Evolutionary conservation across 495 filamentous ascomycete species (phyloP).

Genomic region (Penicillium fimorum): DNA sequence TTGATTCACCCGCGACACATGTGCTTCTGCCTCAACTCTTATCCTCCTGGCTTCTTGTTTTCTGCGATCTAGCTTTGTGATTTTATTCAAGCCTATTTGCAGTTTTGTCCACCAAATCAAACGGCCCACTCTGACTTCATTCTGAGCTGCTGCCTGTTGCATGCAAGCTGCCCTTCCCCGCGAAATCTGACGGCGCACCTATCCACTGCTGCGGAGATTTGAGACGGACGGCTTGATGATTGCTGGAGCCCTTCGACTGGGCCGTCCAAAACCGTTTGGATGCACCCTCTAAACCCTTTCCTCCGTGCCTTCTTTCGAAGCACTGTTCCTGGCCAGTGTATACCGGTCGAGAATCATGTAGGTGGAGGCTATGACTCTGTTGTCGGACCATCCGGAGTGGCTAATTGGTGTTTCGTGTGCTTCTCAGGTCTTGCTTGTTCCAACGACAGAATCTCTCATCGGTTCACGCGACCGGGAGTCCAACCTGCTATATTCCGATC

Average conservation of each 20-base stretch:
- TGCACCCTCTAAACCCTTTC: conserved; percentile 99
- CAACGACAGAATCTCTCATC: conserved; percentile 85
- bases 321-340: conserved; percentile 87
- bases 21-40: conserved; percentile 15
- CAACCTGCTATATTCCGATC: conserved; percentile 70
- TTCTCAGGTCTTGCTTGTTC: conserved; percentile 80
- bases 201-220: conserved; percentile 20
- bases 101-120: too few relatives aligned
- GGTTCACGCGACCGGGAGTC: conserved; percentile 87
- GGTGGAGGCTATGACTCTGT: conserved; percentile 20
- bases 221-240: conserved; percentile 46
- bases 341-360: conserved; percentile 87
- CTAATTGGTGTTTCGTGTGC: conserved; percentile 18
- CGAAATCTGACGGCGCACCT: conserved; percentile 33
- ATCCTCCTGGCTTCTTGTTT: conserved; percentile 11
- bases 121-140: conserved; percentile 6
- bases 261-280: conserved; percentile 66
- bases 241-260: conserved; percentile 33
- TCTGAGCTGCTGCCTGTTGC: conserved; percentile 29
- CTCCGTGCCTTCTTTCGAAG: conserved; percentile 98
- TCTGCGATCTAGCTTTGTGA: conserved; percentile 8
- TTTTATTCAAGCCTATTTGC: conserved; percentile 10
- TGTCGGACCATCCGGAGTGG: conserved; percentile 17
- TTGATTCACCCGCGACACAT: conserved; percentile 20
- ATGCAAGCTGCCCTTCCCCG: conserved; percentile 41